Evolutionary conservation across 306 rosid genomes (phyloP).

Genomic region (Citrullus mucosospermus): DNA sequence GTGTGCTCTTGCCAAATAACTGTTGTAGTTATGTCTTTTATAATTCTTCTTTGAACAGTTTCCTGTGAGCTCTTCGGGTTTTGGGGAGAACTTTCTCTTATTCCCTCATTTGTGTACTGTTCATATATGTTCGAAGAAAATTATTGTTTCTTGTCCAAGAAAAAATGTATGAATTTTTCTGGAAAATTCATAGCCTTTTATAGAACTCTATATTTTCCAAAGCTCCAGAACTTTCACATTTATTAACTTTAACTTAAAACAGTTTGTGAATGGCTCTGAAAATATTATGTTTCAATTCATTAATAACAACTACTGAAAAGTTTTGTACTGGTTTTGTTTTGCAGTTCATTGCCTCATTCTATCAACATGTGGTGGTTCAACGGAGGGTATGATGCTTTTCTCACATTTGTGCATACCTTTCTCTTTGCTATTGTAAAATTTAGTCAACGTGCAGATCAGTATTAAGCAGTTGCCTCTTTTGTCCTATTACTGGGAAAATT

Average conservation of each 20-base stretch:
- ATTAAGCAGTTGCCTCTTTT: neutral
- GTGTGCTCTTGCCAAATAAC: neutral
- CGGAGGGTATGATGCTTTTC: conserved; percentile 56
- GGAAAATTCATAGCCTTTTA: neutral
- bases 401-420: conserved; percentile 8
- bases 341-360: conserved; percentile 95
- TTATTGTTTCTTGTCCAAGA: neutral
- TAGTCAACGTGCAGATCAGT: neutral
- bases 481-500: neutral
- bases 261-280: neutral
- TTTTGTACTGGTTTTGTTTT: conserved; percentile 15
- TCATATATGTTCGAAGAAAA: neutral
- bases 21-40: neutral
- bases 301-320: conserved; percentile 24
- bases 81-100: neutral
- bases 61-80: neutral
- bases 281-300: conserved; percentile 27
- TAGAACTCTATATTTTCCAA: neutral
- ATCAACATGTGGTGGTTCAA: conserved; percentile 94
- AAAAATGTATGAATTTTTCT: neutral
- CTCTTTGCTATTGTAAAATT: neutral
- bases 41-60: neutral
- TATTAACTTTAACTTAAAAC: neutral
- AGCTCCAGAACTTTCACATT: neutral
- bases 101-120: neutral